Conservation (phyloP, 2,329 filamentous ascomycete genomes). For the Sphaerostilbella broomeana region DNA sequence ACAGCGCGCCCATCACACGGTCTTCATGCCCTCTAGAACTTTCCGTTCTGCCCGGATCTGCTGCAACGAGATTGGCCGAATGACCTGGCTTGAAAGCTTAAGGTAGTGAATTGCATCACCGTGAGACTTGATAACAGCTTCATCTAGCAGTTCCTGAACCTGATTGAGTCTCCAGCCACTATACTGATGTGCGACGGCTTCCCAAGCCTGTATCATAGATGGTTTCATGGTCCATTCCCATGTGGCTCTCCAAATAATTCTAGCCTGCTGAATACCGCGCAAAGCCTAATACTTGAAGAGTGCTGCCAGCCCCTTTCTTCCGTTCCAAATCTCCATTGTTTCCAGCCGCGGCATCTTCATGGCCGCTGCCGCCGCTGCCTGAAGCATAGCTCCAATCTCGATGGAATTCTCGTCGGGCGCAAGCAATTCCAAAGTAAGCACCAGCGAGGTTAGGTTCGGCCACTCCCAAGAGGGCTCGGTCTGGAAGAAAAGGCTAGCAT, state of each 20-base stretch:
- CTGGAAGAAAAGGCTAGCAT: constrained; percentile 24
- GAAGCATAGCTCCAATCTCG: constrained; percentile 20
- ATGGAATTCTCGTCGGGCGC: constrained; percentile 10
- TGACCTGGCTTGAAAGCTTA: constrained; percentile 11
- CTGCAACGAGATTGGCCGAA: constrained; percentile 15
- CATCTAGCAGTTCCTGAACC: constrained; percentile 12
- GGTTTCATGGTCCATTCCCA: constrained; percentile 9
- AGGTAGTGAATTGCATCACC: constrained; percentile 17
- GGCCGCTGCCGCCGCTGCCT: constrained; percentile 20
- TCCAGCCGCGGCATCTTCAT: constrained; percentile 25
- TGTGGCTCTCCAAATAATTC: constrained; percentile 15
- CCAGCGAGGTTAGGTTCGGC: constrained; percentile 23
- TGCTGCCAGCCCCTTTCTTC: constrained; percentile 17
- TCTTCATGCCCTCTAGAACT: background rate
- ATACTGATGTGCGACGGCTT: constrained; percentile 13
- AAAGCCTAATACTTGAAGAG: constrained; percentile 19
- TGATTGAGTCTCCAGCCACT: constrained; percentile 1
- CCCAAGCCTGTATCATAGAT: constrained; percentile 15
- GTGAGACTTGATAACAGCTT: constrained; percentile 13
- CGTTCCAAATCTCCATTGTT: constrained; percentile 30
- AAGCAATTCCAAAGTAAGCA: constrained; percentile 24
- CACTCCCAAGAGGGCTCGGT: constrained; percentile 13
- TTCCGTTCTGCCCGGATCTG: constrained; percentile 15
- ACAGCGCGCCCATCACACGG: background rate
- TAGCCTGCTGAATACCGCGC: constrained; percentile 5